phyloP scores from a whole-genome alignment of 2,329 filamentous ascomycete species.

The Diaporthe longicolla region DNA sequence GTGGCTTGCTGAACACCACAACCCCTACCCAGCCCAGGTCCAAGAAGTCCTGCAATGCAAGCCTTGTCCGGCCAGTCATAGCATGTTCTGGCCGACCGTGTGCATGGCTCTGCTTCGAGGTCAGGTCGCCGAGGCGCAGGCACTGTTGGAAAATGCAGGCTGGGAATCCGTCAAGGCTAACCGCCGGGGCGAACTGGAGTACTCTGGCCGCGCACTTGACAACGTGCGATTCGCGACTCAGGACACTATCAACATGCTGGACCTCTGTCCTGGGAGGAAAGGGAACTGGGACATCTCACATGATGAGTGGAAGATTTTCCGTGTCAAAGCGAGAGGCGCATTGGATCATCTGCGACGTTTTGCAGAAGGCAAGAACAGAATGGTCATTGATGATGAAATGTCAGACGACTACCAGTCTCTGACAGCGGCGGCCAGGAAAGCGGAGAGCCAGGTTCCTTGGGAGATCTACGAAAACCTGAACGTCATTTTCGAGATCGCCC shows the following conservation, averaged over 20 bases:
- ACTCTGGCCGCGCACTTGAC: constrained; percentile 81
- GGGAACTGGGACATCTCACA: constrained; percentile 87
- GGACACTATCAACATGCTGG: constrained; percentile 77
- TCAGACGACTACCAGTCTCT: constrained; percentile 61
- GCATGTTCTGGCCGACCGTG: constrained; percentile 88
- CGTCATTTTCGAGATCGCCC: constrained; percentile 83
- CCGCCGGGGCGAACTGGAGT: constrained; percentile 74
- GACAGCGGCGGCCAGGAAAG: constrained; percentile 79
- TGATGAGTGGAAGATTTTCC: constrained; percentile 87
- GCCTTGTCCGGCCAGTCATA: constrained; percentile 82
- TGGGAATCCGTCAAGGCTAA: constrained; percentile 84
- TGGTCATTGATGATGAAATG: constrained; percentile 50
- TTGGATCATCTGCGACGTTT: constrained; percentile 81
- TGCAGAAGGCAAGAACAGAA: constrained; percentile 76
- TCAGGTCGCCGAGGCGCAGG: constrained; percentile 75
- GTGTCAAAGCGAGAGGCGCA: constrained; percentile 79
- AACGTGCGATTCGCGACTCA: constrained; percentile 82
- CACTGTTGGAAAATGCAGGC: constrained; percentile 79
- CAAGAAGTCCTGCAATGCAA: constrained; percentile 73
- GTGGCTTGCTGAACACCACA: constrained; percentile 85
- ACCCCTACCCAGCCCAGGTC: constrained; percentile 77
- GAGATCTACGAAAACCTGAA: constrained; percentile 88
- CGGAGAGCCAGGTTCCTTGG: constrained; percentile 90
- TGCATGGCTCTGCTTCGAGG: constrained; percentile 82
- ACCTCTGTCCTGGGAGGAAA: constrained; percentile 78